A percentile compares a stretch with the other conserved stretches of the same genome.
Evolutionary conservation across 2,329 filamentous ascomycete species (phyloP).

Genomic region (Alternaria sp.): DNA sequence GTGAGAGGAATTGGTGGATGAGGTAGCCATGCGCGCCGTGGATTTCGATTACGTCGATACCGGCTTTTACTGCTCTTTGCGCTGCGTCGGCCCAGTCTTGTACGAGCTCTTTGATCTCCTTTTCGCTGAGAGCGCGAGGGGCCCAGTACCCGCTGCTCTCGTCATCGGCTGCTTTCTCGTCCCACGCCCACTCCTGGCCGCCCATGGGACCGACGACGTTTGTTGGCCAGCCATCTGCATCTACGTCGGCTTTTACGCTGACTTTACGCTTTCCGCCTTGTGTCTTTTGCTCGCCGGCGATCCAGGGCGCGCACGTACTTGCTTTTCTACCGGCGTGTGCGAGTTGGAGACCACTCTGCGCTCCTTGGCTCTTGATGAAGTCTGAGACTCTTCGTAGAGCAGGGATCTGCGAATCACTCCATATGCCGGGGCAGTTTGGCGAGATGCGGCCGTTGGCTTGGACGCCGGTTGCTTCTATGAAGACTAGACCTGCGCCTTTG

Average conservation of each 20-base stretch:
- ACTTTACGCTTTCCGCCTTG: conserved; percentile 32
- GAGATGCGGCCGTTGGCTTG: conserved; percentile 45
- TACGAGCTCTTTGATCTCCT: conserved; percentile 49
- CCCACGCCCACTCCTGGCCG: conserved; percentile 49
- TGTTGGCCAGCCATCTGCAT: conserved; percentile 44
- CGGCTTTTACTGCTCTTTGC: conserved; percentile 44
- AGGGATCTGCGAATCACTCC: conserved; percentile 46
- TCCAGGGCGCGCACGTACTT: conserved; percentile 43
- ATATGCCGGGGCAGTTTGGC: conserved; percentile 46
- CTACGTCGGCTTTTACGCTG: conserved; percentile 32
- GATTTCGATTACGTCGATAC: conserved; percentile 52
- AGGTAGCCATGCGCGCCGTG: conserved; percentile 53
- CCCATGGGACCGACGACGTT: conserved; percentile 48
- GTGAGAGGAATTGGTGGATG: conserved; percentile 50
- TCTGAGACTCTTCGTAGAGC: conserved; percentile 41
- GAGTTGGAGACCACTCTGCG: conserved; percentile 41
- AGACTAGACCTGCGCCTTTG: conserved; percentile 45
- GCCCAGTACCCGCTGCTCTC: conserved; percentile 46
- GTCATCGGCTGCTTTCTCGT: conserved; percentile 39
- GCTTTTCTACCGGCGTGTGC: conserved; percentile 47
- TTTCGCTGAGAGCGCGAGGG: conserved; percentile 44
- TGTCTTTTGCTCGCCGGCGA: conserved; percentile 24
- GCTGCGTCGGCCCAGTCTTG: conserved; percentile 50
- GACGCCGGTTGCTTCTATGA: conserved; percentile 48
- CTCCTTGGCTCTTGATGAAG: conserved; percentile 45